Conservation (phyloP, 2,329 filamentous ascomycete species). For the Coniosporium tulheliwenetii region DNA sequence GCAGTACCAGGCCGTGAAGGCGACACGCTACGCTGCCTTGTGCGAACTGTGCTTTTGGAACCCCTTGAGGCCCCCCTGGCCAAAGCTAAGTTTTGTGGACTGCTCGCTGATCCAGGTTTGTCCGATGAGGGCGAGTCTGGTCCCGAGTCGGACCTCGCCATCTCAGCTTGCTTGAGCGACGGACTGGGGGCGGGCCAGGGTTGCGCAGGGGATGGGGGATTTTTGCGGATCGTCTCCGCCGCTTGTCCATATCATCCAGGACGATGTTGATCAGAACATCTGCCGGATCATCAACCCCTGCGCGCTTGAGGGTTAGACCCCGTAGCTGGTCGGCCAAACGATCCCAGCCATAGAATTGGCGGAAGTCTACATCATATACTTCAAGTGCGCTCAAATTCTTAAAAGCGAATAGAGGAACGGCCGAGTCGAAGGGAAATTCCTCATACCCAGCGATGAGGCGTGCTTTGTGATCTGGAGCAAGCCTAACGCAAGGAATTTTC, state of each 20-base stretch:
- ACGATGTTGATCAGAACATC: conserved; percentile 89
- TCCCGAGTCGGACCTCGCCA: conserved; percentile 52
- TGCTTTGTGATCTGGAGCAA: conserved; percentile 87
- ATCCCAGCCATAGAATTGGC: conserved; percentile 97
- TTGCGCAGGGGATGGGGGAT: conserved; percentile 64
- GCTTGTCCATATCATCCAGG: conserved; percentile 88
- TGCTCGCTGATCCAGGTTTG: conserved; percentile 30
- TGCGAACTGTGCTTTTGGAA: conserved; percentile 15
- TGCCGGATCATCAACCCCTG: conserved; percentile 73
- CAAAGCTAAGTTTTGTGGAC: conserved; percentile 29
- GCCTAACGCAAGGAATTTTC: conserved; percentile 81
- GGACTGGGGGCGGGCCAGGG: conserved; percentile 51
- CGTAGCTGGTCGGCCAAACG: conserved; percentile 80
- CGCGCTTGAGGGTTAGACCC: conserved; percentile 76
- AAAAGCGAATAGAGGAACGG: conserved; percentile 90
- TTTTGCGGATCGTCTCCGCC: conserved; percentile 76
- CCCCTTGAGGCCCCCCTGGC: conserved; percentile 43
- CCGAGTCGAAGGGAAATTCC: conserved; percentile 95
- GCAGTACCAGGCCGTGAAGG: conserved; percentile 63
- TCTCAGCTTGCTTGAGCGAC: conserved; percentile 46
- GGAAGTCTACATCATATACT: conserved; percentile 88
- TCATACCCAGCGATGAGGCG: conserved; percentile 85
- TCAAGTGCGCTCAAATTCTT: conserved; percentile 92
- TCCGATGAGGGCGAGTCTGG: conserved; percentile 45
- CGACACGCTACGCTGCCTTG: conserved; percentile 59